Conservation (phyloP, 2,329 filamentous ascomycete genomes). For the Neospermospora avenae region DNA sequence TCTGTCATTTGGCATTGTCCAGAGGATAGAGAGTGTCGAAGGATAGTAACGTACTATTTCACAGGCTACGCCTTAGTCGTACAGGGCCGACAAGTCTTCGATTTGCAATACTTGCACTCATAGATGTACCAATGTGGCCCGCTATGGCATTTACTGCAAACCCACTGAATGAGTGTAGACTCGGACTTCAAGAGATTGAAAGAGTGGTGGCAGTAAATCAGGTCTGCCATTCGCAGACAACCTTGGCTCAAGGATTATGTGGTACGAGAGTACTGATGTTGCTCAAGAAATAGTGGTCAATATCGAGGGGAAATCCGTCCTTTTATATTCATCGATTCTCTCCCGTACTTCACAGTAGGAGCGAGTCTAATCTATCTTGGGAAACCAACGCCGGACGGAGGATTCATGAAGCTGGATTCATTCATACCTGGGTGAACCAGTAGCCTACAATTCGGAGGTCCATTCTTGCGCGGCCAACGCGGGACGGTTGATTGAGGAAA, state of each 20-base stretch:
- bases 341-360: constrained; percentile 2
- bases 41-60: constrained; percentile 2
- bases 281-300: constrained; percentile 1
- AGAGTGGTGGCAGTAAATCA: constrained; percentile 56
- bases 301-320: constrained; percentile 6
- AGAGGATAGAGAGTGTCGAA: constrained; percentile 3
- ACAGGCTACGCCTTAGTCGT: constrained; percentile 29
- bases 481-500: not conserved
- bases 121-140: constrained; percentile 67
- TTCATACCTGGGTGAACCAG: not conserved
- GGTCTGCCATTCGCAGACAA: constrained; percentile 24
- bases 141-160: constrained; percentile 59
- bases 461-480: not conserved
- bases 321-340: constrained; percentile 6
- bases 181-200: constrained; percentile 67
- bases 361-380: constrained; percentile 1
- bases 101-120: constrained; percentile 65
- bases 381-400: not conserved
- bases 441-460: not conserved
- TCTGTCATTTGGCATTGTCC: constrained; percentile 5
- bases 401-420: not conserved
- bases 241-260: not conserved
- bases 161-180: constrained; percentile 62
- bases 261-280: constrained; percentile 1
- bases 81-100: constrained; percentile 61